Conservation (phyloP, 2,329 filamentous ascomycete genomes). For the Penicillium sp. region DNA sequence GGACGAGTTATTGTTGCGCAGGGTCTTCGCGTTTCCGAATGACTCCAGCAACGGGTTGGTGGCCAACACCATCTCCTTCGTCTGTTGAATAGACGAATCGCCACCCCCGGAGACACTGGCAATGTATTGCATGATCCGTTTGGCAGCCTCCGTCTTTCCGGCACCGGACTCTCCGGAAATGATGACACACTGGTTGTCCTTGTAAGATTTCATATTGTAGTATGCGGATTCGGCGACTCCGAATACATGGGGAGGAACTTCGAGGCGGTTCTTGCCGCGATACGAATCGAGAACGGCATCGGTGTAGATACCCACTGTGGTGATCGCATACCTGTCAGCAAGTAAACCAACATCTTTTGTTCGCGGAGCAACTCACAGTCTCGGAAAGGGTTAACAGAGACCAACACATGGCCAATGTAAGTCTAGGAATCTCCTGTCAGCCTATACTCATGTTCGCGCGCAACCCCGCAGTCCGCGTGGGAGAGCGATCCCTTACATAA, state of each 20-base stretch:
- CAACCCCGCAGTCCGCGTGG: conserved; percentile 15
- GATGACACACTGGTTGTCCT: conserved; percentile 98
- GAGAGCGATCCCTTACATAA: conserved; percentile 59
- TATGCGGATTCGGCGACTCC: conserved; percentile 94
- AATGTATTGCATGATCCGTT: conserved; percentile 99
- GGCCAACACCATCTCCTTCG: conserved; percentile 98
- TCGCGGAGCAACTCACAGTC: conserved; percentile 60
- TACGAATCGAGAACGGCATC: conserved; percentile 91
- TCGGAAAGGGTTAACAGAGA: conserved; percentile 97
- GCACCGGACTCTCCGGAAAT: conserved; percentile 98
- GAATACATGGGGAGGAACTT: conserved; percentile 92
- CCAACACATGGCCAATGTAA: conserved; percentile 98
- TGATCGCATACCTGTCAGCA: conserved; percentile 37
- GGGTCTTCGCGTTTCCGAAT: conserved; percentile 96
- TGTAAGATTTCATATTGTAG: conserved; percentile 99
- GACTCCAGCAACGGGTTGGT: conserved; percentile 96
- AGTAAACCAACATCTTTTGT: not conserved
- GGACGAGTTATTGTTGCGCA: conserved; percentile 98
- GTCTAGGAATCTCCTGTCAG: conserved; percentile 54
- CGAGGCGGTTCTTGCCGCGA: conserved; percentile 92
- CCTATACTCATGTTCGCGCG: conserved; percentile 16
- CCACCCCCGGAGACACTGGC: conserved; percentile 88
- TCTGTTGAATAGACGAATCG: conserved; percentile 86
- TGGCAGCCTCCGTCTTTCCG: conserved; percentile 97
- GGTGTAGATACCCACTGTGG: conserved; percentile 86